phyloP scores from a whole-genome alignment of 305 asterid species.

The Rubia peregrina region DNA sequence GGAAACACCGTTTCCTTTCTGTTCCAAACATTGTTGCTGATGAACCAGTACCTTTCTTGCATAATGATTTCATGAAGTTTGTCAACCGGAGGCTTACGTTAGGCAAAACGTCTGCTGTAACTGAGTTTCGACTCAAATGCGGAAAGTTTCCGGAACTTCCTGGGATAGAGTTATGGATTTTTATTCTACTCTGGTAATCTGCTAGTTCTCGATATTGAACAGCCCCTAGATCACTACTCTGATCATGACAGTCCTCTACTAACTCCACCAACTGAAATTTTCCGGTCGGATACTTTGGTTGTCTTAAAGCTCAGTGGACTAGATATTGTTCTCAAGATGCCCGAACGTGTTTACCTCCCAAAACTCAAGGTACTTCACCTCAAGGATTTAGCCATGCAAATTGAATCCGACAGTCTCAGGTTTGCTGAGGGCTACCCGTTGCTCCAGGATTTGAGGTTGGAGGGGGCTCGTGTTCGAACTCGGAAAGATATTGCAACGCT shows the following conservation, averaged over 20 bases:
- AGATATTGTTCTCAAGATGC: neutral
- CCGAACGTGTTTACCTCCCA: neutral
- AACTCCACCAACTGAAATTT: neutral
- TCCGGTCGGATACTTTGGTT: neutral
- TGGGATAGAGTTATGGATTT: neutral
- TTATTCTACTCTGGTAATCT: neutral
- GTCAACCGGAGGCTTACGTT: neutral
- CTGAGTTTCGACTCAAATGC: neutral
- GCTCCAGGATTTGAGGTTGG: neutral
- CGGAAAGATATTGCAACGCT: neutral
- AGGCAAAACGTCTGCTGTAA: neutral
- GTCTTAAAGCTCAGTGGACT: neutral
- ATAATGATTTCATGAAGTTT: neutral
- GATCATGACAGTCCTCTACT: neutral
- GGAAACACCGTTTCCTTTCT: neutral
- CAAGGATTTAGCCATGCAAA: neutral
- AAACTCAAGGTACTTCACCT: neutral
- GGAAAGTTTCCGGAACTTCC: neutral
- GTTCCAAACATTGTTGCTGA: neutral
- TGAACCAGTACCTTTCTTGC: neutral
- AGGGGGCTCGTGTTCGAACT: neutral
- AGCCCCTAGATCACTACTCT: no score
- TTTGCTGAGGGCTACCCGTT: neutral
- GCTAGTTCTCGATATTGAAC: neutral
- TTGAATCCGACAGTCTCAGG: neutral